Evolutionary conservation across 768 basidiomycete species (phyloP).

Genomic region (Daedaleopsis nitida): DNA sequence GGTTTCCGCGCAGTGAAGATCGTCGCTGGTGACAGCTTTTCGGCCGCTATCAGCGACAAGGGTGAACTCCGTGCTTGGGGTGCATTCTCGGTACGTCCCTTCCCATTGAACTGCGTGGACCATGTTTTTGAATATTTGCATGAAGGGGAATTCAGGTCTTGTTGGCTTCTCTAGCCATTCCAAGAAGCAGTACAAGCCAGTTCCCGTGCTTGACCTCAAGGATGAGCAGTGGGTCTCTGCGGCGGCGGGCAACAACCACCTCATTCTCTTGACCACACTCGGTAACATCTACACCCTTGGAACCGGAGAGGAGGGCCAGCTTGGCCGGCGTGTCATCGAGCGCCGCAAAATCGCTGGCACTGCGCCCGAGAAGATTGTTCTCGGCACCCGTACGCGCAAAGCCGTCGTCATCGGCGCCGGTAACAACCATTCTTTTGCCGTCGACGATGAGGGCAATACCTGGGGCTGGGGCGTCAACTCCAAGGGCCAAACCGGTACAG

Average conservation of each 20-base stretch:
- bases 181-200: slow-evolving; percentile 69
- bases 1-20: slow-evolving; percentile 83
- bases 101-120: not conserved
- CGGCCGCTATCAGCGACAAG: slow-evolving; percentile 76
- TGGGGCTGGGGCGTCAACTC: slow-evolving; percentile 98
- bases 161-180: slow-evolving; percentile 79
- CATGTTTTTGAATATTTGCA: not conserved
- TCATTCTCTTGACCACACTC: slow-evolving; percentile 84
- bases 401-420: slow-evolving; percentile 79
- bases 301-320: slow-evolving; percentile 86
- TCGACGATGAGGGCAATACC: slow-evolving; percentile 79
- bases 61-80: slow-evolving; percentile 90
- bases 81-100: slow-evolving; percentile 74
- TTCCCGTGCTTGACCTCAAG: slow-evolving; percentile 56
- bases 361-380: slow-evolving; percentile 79
- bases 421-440: slow-evolving; percentile 86
- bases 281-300: slow-evolving; percentile 91
- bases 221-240: slow-evolving; percentile 76
- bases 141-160: slow-evolving; percentile 72
- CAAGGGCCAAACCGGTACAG: slow-evolving; percentile 80
- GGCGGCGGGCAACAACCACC: slow-evolving; percentile 85
- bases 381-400: slow-evolving; percentile 67
- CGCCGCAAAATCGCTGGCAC: slow-evolving; percentile 90
- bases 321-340: slow-evolving; percentile 88
- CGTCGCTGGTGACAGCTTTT: slow-evolving; percentile 86